phyloP scores from a whole-genome alignment of 257 asterid genomes.

The Lithospermum erythrorhizon region DNA sequence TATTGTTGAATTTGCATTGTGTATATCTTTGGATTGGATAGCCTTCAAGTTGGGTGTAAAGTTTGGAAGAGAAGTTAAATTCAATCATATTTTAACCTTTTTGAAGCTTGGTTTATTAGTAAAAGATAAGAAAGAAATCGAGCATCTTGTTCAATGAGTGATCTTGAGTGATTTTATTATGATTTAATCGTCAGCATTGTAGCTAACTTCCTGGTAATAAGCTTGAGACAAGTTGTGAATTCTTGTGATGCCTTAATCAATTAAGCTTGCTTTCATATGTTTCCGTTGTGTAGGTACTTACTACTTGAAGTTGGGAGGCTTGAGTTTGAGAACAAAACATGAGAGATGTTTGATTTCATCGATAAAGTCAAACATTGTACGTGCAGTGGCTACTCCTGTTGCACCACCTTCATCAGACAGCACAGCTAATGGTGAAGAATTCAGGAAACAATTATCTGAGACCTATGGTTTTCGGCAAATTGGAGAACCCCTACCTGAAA shows the following conservation, averaged over 20 bases:
- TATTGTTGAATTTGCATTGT: too few relatives aligned
- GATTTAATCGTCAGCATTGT: too few relatives aligned
- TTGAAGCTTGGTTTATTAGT: too few relatives aligned
- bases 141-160: too few relatives aligned
- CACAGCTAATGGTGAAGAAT: conserved; percentile 42
- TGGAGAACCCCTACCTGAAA: conserved; percentile 88
- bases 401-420: conserved; percentile 49
- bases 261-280: background rate
- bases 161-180: too few relatives aligned
- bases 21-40: too few relatives aligned
- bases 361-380: conserved; percentile 32
- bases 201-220: too few relatives aligned
- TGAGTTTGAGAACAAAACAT: conserved; percentile 29
- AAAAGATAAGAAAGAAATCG: too few relatives aligned
- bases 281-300: conserved; percentile 29
- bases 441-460: conserved; percentile 41
- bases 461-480: conserved; percentile 79
- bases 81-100: too few relatives aligned
- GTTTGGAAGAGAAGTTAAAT: too few relatives aligned
- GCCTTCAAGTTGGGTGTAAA: too few relatives aligned
- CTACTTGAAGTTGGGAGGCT: conserved; percentile 46
- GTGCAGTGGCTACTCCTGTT: conserved; percentile 61
- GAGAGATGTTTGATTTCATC: conserved; percentile 30
- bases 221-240: background rate
- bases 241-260: background rate